Percentiles rank a stretch among this genome's conserved stretches.
These are phyloP conservation scores for Citrus medica DNA, from an alignment of 345 rosid species.

Conservation along the genomic window DNA sequence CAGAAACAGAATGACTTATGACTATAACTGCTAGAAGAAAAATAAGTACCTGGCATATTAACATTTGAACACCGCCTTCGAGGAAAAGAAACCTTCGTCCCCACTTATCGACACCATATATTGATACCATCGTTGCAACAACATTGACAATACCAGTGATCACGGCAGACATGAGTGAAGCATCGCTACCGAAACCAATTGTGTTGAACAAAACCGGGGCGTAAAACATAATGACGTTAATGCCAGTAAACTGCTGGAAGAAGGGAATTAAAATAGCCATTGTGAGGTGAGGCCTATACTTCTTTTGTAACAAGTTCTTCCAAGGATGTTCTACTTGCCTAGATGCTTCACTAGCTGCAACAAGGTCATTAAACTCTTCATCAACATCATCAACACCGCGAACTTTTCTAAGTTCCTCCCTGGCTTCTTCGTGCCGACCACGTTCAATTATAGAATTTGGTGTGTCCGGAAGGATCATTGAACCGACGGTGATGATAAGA, in stretches of 20 bases:
- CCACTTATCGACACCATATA: slow-evolving; percentile 80
- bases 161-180: slow-evolving; percentile 79
- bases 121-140: slow-evolving; percentile 63
- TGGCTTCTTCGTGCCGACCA: slow-evolving; percentile 63
- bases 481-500: slow-evolving; percentile 74
- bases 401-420: slow-evolving; percentile 45
- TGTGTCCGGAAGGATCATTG: slow-evolving; percentile 84
- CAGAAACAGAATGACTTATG: neutral
- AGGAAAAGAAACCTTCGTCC: slow-evolving; percentile 85
- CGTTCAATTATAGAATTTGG: slow-evolving; percentile 97
- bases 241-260: slow-evolving; percentile 87
- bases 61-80: slow-evolving; percentile 79
- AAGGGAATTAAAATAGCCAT: slow-evolving; percentile 77
- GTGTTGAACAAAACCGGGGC: slow-evolving; percentile 85
- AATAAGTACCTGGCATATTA: slow-evolving; percentile 66
- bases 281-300: slow-evolving; percentile 79
- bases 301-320: slow-evolving; percentile 69
- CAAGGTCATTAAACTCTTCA: slow-evolving; percentile 71
- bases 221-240: slow-evolving; percentile 85
- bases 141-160: slow-evolving; percentile 73
- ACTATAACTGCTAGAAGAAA: neutral
- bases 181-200: slow-evolving; percentile 65
- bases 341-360: slow-evolving; percentile 75
- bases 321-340: slow-evolving; percentile 72
- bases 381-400: slow-evolving; percentile 75